phyloP scores from a whole-genome alignment of 2,329 filamentous ascomycete genomes.

The Cucurbitaria berberidis region DNA sequence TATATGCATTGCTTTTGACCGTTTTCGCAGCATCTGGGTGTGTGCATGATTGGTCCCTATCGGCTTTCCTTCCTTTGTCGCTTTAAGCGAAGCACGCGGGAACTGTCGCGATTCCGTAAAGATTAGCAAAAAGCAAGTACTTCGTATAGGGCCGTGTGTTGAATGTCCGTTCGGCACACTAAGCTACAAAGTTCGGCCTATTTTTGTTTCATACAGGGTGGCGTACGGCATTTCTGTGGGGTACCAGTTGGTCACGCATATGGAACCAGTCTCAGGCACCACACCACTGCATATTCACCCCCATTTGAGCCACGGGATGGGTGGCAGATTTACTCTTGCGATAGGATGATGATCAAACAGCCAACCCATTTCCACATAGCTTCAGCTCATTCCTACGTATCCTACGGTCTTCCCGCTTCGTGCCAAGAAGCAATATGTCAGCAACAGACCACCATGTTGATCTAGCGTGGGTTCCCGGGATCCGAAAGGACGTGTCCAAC shows the following conservation, averaged over 20 bases:
- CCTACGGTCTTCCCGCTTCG: constrained; percentile 1
- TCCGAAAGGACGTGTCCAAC: constrained; percentile 10
- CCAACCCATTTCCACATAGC: neutral
- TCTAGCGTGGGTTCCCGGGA: constrained; percentile 6
- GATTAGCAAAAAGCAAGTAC: constrained; percentile 1
- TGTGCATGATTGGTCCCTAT: too few relatives aligned
- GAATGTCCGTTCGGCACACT: neutral
- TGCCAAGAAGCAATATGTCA: neutral
- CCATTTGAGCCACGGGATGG: neutral
- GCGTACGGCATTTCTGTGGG: constrained; percentile 9
- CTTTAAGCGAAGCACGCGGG: neutral
- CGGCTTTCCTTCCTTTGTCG: neutral
- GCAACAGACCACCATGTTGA: constrained; percentile 2
- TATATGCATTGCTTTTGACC: neutral
- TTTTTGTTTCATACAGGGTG: constrained; percentile 6
- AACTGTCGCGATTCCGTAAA: neutral
- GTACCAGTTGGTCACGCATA: constrained; percentile 9
- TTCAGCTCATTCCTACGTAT: neutral
- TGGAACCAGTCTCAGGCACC: neutral
- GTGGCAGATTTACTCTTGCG: neutral
- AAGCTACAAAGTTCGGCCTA: constrained; percentile 14
- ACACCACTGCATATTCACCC: neutral
- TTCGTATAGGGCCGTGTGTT: neutral
- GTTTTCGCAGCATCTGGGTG: neutral
- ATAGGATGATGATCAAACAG: neutral